These are phyloP conservation scores for Strobilomyces echinocephalus DNA, from an alignment of 768 basidiomycete genomes.

Conservation along the genomic window DNA sequence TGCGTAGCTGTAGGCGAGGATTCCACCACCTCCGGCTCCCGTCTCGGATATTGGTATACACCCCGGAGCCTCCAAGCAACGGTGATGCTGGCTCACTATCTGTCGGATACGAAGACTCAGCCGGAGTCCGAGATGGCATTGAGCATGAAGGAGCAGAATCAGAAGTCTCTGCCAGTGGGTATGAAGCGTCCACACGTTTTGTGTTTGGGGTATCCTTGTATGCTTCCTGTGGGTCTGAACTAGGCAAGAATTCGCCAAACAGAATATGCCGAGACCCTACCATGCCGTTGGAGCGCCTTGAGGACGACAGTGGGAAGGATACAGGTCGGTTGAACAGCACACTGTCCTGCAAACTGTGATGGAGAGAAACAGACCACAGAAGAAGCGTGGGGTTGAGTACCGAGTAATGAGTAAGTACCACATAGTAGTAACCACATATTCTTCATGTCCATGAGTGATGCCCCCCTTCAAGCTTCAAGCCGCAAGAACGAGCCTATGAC, in stretches of 20 bases:
- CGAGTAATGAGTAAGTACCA: too few species aligned
- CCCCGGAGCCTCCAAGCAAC: constrained; percentile 29
- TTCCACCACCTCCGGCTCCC: constrained; percentile 57
- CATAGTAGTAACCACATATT: too few species aligned
- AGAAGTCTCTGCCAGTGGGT: too few species aligned
- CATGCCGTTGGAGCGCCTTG: constrained; percentile 16
- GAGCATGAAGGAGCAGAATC: constrained; percentile 30
- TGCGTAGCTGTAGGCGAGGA: constrained; percentile 33
- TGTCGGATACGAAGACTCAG: constrained; percentile 50
- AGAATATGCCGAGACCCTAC: constrained; percentile 8
- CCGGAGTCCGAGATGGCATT: constrained; percentile 56
- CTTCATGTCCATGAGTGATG: too few species aligned
- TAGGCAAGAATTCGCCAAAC: constrained; percentile 43
- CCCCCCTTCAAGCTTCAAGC: too few species aligned
- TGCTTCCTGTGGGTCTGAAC: constrained; percentile 41
- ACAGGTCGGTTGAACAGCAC: too few species aligned
- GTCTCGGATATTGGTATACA: constrained; percentile 39
- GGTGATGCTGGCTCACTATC: constrained; percentile 57
- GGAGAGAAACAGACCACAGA: constrained; percentile 14
- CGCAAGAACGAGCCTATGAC: too few species aligned
- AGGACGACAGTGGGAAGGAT: constrained; percentile 7
- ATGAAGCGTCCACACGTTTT: constrained; percentile 14
- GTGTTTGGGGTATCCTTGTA: constrained; percentile 16
- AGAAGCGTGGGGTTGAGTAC: too few species aligned
- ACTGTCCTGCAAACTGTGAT: neutral